These are phyloP conservation scores for Hanseniaspora gamundiae DNA, from an alignment of 1,139 yeast genomes.

Conservation along the genomic window DNA sequence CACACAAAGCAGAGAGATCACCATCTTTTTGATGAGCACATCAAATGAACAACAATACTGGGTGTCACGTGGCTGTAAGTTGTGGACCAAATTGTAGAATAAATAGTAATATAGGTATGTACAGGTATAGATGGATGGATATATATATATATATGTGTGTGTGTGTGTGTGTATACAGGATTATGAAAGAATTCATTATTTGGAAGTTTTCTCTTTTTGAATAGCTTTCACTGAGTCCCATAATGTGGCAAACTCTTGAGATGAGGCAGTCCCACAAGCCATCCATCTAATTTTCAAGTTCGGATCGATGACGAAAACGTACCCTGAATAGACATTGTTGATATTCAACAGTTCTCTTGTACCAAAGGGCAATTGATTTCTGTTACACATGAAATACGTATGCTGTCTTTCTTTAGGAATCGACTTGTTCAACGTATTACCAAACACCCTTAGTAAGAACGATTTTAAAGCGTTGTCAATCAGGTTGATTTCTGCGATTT, in stretches of 20 bases:
- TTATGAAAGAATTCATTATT: too few relatives aligned
- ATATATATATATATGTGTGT: too few relatives aligned
- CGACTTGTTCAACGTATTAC: constrained; percentile 32
- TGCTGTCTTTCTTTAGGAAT: constrained; percentile 41
- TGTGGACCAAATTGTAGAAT: too few relatives aligned
- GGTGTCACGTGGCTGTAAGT: too few relatives aligned
- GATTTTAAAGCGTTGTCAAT: constrained; percentile 66
- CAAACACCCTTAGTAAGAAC: constrained; percentile 43
- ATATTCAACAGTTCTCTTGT: constrained; percentile 51
- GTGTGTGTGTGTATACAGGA: too few relatives aligned
- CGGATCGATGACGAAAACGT: constrained; percentile 64
- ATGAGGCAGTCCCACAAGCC: constrained; percentile 68
- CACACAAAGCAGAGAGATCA: too few relatives aligned
- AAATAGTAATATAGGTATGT: too few relatives aligned
- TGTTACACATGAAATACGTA: constrained; percentile 52
- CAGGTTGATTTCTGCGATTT: constrained; percentile 61
- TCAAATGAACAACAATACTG: too few relatives aligned
- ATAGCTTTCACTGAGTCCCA: constrained; percentile 55
- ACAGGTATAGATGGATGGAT: too few relatives aligned
- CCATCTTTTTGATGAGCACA: too few relatives aligned
- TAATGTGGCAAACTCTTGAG: constrained; percentile 43
- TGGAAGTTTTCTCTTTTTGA: not conserved
- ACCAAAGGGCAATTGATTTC: constrained; percentile 45
- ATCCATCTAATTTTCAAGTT: constrained; percentile 82
- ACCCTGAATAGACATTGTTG: constrained; percentile 74